Evolutionary conservation across 73 alveolate genomes (phyloP).

Genomic region (Breviolum minutum): DNA sequence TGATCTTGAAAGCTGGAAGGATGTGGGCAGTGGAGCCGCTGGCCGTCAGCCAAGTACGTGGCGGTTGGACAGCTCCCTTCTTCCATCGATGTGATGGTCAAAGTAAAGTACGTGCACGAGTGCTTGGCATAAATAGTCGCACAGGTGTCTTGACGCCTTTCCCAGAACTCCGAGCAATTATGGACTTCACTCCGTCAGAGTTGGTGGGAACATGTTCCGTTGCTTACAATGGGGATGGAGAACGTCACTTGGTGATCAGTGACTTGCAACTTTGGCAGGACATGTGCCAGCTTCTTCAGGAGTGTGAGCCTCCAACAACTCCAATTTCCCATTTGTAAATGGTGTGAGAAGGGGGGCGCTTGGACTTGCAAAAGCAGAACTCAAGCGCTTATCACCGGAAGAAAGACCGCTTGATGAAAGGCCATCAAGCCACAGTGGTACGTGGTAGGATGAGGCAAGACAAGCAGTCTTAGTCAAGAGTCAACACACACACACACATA

Average conservation of each 20-base stretch:
- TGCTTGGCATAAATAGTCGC: conserved; percentile 6
- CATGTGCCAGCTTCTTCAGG: conserved; percentile 23
- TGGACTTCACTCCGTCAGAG: conserved; percentile 36
- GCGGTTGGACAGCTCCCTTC: conserved; percentile 67
- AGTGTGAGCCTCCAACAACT: neutral
- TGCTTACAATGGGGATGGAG: neutral
- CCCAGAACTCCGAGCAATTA: conserved; percentile 38
- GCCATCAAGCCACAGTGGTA: conserved; percentile 1
- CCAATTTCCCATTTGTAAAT: neutral
- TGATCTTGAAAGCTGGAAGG: conserved; percentile 1
- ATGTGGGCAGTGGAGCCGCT: conserved; percentile 52
- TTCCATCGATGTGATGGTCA: conserved; percentile 60
- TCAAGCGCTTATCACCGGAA: neutral
- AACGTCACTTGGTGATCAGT: neutral
- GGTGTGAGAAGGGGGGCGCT: neutral
- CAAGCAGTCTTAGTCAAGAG: neutral
- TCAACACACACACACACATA: neutral
- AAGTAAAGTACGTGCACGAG: conserved; percentile 19
- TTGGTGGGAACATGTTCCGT: conserved; percentile 15
- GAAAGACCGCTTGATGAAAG: neutral
- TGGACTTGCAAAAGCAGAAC: conserved; percentile 9
- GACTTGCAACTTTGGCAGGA: conserved; percentile 88
- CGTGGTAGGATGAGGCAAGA: conserved; percentile 35
- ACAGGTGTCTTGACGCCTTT: conserved; percentile 48
- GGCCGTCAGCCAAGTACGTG: conserved; percentile 35